Evolutionary conservation across 306 rosid species (phyloP), one percentile per base, ranked within the genome.

Genomic region (Cucumis cinereus): DNA sequence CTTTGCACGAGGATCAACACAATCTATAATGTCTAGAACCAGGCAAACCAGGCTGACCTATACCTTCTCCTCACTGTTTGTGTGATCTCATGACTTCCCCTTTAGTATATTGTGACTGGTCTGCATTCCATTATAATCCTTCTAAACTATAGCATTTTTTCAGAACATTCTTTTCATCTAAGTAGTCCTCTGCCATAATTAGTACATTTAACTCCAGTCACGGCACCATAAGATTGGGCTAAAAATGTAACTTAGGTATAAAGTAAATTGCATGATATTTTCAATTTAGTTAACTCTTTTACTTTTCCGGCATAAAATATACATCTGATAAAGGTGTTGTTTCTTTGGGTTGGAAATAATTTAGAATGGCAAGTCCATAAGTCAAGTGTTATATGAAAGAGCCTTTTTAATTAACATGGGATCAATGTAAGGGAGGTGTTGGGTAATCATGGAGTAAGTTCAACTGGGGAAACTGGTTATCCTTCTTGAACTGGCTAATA

Each of bases 231-330:
- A 73, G 52, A 74, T 55, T 19, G 15, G 35, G 56, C 36, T 55
- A 74, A 56, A 38, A 75, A 75, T 23, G 38, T 11, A 75, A 58
- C 16, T 23, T 26, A 14, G 78, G 78, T 59, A 75, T 22, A 59
- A 75, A 75, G 78, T 40, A 40, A 75, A 75, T 23, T 75, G 70
- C 69, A 19, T 49, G 30, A 75, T 14, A 6, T 71, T 45, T 45
- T 24, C 75, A 69, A 69, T 13, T 0, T 56, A 41, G 52, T 16
- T 41, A 15, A 30, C 23, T 66, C 11, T 35, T 12, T 12, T 77
- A 20, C 23, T 58, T 19, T 69, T 30, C 36, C 53, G 19, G 38
- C 80, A 28, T 30, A 26, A 69, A 41, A 7, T 40, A 45, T 69
- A 69, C 5, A 19, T 68, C 74, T 22, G 20, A 69, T 22, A 69